A percentile compares a stretch with the other conserved stretches of the same genome.
Evolutionary conservation across 2,329 filamentous ascomycete genomes (phyloP).

Genomic region (Trichoderma sp.): DNA sequence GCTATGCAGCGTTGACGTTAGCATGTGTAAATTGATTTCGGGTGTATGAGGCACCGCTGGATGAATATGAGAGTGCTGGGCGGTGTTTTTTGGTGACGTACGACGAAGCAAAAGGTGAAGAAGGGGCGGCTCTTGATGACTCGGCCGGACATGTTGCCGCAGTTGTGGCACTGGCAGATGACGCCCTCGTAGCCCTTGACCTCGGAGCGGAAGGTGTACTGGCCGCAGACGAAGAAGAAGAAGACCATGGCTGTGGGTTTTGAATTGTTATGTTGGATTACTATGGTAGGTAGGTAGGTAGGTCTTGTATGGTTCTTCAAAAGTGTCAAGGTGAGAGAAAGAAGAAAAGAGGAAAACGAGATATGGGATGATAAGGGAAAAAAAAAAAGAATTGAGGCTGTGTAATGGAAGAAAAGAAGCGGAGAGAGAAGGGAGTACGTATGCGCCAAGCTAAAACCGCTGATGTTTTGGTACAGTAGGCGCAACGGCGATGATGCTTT

Average conservation of each 20-base stretch:
- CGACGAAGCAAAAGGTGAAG: constrained; percentile 78
- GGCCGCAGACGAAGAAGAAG: constrained; percentile 60
- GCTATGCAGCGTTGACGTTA: constrained; percentile 39
- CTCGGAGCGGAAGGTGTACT: constrained; percentile 59
- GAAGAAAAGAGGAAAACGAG: not conserved
- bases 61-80: too few relatives aligned
- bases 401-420: not conserved
- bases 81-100: constrained; percentile 40
- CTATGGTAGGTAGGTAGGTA: not conserved
- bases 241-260: constrained; percentile 44
- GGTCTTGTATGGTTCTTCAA: not conserved
- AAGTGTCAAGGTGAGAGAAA: not conserved
- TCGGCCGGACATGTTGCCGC: constrained; percentile 59
- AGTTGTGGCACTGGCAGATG: constrained; percentile 62
- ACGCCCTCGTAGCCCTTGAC: constrained; percentile 60
- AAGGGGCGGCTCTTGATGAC: constrained; percentile 65
- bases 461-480: not conserved
- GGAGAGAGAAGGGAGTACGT: not conserved
- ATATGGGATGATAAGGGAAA: not conserved
- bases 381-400: not conserved
- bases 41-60: too few relatives aligned
- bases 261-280: not conserved
- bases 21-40: not conserved
- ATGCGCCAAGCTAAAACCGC: not conserved
- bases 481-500: not conserved